Evolutionary conservation across 768 basidiomycete species (phyloP).

Genomic region (Lyophyllum atratum): DNA sequence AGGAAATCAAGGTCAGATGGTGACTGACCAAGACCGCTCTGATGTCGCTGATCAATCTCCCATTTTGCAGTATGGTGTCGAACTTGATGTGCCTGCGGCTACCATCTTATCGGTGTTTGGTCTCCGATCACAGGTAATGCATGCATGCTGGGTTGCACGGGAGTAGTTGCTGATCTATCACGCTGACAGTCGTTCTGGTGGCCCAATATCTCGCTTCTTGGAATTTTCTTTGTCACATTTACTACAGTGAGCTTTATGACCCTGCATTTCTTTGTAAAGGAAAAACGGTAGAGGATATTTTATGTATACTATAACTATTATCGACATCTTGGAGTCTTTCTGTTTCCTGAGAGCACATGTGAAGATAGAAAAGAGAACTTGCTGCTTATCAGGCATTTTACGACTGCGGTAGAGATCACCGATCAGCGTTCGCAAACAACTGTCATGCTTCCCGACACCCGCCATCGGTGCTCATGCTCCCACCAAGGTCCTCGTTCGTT

Average conservation of each 20-base stretch:
- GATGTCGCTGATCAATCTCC: not conserved
- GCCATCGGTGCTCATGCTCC: too few relatives aligned
- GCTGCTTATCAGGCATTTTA: too few relatives aligned
- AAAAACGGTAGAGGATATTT: slow-evolving; percentile 49
- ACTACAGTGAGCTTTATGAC: slow-evolving; percentile 76
- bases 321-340: slow-evolving; percentile 1
- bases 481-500: too few relatives aligned
- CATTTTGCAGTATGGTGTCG: slow-evolving; percentile 84
- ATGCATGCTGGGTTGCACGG: slow-evolving; percentile 3
- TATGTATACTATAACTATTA: slow-evolving; percentile 1
- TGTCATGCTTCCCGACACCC: too few relatives aligned
- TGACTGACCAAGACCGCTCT: not conserved
- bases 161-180: slow-evolving; percentile 1
- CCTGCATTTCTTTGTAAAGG: slow-evolving; percentile 88
- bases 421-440: too few relatives aligned
- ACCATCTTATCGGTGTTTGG: slow-evolving; percentile 95
- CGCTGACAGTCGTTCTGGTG: slow-evolving; percentile 86
- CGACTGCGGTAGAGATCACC: too few relatives aligned
- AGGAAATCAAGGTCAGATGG: slow-evolving; percentile 77
- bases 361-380: too few relatives aligned
- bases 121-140: slow-evolving; percentile 74
- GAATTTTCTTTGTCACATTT: slow-evolving; percentile 83
- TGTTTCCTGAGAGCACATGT: not conserved
- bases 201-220: slow-evolving; percentile 89
- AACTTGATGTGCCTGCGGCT: slow-evolving; percentile 94